Evolutionary conservation across 176 grass and related monocot genomes (phyloP), one percentile per base, ranked within the genome.

Genomic region (Saccharum spontaneum): DNA sequence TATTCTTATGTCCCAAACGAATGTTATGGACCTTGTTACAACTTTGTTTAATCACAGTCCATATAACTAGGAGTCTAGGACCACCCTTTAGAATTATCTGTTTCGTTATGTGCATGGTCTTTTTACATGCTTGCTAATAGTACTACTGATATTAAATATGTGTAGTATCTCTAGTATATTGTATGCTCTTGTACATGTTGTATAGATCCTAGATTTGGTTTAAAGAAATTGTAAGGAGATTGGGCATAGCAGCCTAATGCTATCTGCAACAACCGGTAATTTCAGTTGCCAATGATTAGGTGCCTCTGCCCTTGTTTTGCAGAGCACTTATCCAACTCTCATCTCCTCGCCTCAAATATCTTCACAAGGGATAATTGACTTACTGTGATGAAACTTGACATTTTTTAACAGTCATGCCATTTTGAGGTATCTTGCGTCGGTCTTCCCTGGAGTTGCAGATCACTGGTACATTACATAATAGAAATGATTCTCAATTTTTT

Each of bases 401-500:
- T 85, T 10, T 10, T 12, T 67, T 61, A 61, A 83, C 95, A 97
- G 95, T 34, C 95, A 98, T 89, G 87, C 93, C 50, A 92, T 98
- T 65, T 90, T 98, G 87, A 87, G 89, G 77, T 95, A 95, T 86
- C 89, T 98, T 69, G 82, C 87, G n/a, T 75, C 87, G 5, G 80
- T 90, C 43, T 95, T 98, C 76, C 93, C 95, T 67, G 87, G 89
- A 12, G 78, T 95, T 85, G 62, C 89, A 49, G 91, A 98, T 33
- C 95, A 98, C 89, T 95, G 95, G 93, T 98, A 84, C 61, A 59
- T 76, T 77, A 73, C 23, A 71, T 11, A 54, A 43, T 49, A 81
- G 70, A 45, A 77, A 60, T 61, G 6, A 8, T 22, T 11, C 46
- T 80, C 79, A 28, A 34, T 41, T 43, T 15, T 57, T 36, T 3